These are phyloP conservation scores for Trematosphaeria pertusa DNA, from an alignment of 2,329 filamentous ascomycete species.

Conservation along the genomic window DNA sequence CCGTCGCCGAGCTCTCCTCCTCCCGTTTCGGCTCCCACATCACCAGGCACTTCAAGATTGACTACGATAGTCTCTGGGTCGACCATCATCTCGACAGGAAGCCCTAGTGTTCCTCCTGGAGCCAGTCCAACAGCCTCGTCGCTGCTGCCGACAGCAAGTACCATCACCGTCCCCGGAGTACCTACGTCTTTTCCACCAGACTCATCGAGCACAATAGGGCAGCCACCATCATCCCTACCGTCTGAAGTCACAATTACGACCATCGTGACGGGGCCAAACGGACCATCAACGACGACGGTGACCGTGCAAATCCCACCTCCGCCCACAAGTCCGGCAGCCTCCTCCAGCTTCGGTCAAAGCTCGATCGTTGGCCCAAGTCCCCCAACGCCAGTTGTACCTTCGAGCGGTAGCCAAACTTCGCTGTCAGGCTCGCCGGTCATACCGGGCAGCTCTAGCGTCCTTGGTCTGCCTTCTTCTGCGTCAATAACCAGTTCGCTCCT, in stretches of 20 bases:
- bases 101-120: background rate
- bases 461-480: background rate
- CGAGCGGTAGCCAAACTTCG: background rate
- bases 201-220: background rate
- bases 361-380: background rate
- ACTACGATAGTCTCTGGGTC: background rate
- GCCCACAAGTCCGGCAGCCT: background rate
- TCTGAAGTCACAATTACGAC: constrained; percentile 5
- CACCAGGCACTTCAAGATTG: too few species aligned
- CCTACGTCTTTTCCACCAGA: background rate
- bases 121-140: constrained; percentile 9
- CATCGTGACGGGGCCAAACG: constrained; percentile 3
- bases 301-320: constrained; percentile 4
- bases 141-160: background rate
- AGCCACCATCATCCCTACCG: background rate
- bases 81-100: background rate
- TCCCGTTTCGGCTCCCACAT: background rate
- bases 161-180: background rate
- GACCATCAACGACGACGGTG: constrained; percentile 2
- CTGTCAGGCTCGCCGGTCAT: background rate
- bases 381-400: background rate
- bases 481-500: background rate
- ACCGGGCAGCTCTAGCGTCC: background rate
- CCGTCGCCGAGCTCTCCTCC: background rate
- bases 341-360: background rate